Evolutionary conservation across 257 asterid genomes (phyloP).

Genomic region (Schizonepeta tenuifolia): DNA sequence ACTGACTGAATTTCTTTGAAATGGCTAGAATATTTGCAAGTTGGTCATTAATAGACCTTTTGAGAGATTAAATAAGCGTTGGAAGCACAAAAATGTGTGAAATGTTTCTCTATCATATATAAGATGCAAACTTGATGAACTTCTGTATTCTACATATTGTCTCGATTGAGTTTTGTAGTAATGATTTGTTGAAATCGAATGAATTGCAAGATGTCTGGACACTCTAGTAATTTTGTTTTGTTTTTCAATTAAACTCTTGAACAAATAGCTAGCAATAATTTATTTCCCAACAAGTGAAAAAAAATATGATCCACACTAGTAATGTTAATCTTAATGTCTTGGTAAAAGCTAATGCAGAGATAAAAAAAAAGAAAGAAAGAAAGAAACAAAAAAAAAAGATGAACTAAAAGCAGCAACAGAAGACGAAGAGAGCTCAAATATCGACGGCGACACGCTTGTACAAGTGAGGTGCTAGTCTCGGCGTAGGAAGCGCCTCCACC

Average conservation of each 20-base stretch:
- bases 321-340: background rate
- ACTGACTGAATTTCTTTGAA: background rate
- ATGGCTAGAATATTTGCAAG: background rate
- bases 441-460: conserved; percentile 24
- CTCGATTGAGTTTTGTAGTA: background rate
- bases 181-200: background rate
- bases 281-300: background rate
- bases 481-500: conserved; percentile 54
- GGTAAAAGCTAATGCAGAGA: background rate
- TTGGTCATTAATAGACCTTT: background rate
- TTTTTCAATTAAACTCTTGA: background rate
- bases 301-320: background rate
- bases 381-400: background rate
- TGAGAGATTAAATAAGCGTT: conserved; percentile 14
- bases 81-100: conserved; percentile 21
- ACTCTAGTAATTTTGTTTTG: background rate
- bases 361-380: background rate
- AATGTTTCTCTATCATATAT: background rate
- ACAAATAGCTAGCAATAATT: background rate
- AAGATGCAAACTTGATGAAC: background rate
- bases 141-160: background rate
- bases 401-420: background rate
- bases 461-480: conserved; percentile 46
- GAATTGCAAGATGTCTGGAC: background rate
- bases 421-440: background rate